Evolutionary conservation across 2,329 filamentous ascomycete genomes (phyloP).

Genomic region (Nemania diffusa): DNA sequence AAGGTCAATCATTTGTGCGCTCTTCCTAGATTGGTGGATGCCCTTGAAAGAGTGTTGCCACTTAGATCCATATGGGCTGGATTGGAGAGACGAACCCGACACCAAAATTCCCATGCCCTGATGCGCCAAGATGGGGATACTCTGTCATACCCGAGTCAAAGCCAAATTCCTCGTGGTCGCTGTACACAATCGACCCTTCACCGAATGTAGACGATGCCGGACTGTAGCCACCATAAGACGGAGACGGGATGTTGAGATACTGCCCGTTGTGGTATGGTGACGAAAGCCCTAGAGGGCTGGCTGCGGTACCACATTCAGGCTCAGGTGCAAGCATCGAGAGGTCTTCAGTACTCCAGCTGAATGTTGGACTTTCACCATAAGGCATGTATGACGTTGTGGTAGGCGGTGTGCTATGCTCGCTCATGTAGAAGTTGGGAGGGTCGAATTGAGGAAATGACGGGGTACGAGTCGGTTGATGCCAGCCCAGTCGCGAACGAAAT

Average conservation of each 20-base stretch:
- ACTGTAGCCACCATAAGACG: slow-evolving; percentile 69
- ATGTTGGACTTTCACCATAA: slow-evolving; percentile 65
- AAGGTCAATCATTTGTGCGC: slow-evolving; percentile 65
- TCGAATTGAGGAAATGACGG: slow-evolving; percentile 70
- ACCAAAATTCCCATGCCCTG: slow-evolving; percentile 57
- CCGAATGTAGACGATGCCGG: slow-evolving; percentile 70
- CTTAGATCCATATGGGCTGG: slow-evolving; percentile 70
- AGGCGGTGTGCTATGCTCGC: slow-evolving; percentile 54
- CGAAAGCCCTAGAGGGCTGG: slow-evolving; percentile 66
- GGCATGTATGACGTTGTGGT: slow-evolving; percentile 59
- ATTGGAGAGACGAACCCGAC: slow-evolving; percentile 72
- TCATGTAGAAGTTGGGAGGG: slow-evolving; percentile 64
- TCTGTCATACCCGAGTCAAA: slow-evolving; percentile 60
- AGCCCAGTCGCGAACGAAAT: slow-evolving; percentile 76
- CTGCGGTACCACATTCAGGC: slow-evolving; percentile 57
- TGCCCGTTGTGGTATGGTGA: slow-evolving; percentile 66
- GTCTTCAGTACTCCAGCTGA: slow-evolving; percentile 73
- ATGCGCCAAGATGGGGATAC: slow-evolving; percentile 58
- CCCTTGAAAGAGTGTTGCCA: slow-evolving; percentile 53
- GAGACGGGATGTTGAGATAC: slow-evolving; percentile 72
- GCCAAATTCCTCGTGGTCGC: slow-evolving; percentile 68
- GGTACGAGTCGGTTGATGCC: slow-evolving; percentile 68
- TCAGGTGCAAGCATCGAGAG: slow-evolving; percentile 65
- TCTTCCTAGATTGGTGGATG: slow-evolving; percentile 51
- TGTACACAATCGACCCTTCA: slow-evolving; percentile 71